Evolutionary conservation across 2,329 filamentous ascomycete species (phyloP), one percentile per base, ranked within the genome.

Genomic region (Diaporthe destruens): DNA sequence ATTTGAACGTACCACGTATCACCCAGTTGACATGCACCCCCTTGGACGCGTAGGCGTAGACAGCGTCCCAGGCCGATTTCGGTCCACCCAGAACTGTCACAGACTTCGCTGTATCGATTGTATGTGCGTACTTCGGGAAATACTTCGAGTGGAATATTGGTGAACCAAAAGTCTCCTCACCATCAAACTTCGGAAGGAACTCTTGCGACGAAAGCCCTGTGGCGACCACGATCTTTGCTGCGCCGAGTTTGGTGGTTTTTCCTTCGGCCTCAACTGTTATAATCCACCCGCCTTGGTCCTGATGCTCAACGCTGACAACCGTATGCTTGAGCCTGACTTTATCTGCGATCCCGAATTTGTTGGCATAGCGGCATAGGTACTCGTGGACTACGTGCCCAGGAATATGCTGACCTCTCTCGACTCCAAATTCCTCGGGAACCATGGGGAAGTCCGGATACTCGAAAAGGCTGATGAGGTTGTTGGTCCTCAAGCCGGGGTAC

Each of bases 381-480:
- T 81, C 75, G 73, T 88, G 82, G 39, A 88, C 77, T 6, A 84
- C 82, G 11, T 78, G 74, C 1, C 86, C 87, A 1, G 87, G 82
- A 11, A 89, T 86, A 74, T 87, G 84, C 75, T 87, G 77, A 3
- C 83, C 83, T 0, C 81, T 78, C 56, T 84, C 78, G 34, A 89
- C 80, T 1, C 83, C 84, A 76, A 88, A 91, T 0, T 81, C 85
- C 25, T 86, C 85, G 9, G 83, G 80, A 72, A 87, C 84, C 90
- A 95, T 92, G 23, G 92, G 91, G 73, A 93, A 94, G 76, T 94
- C 93, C 0, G 90, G 89, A 77, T 89, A 94, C 79, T 95, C 92
- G 76, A 91, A 94, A 0, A 89, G 92, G 3, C 93, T 92, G 14
- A 91, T 80, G 79, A 94, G 87, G 77, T 95, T 95, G 81, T 96